Conservation (phyloP, 2,329 filamentous ascomycete species). For the Didymella lethalis region DNA sequence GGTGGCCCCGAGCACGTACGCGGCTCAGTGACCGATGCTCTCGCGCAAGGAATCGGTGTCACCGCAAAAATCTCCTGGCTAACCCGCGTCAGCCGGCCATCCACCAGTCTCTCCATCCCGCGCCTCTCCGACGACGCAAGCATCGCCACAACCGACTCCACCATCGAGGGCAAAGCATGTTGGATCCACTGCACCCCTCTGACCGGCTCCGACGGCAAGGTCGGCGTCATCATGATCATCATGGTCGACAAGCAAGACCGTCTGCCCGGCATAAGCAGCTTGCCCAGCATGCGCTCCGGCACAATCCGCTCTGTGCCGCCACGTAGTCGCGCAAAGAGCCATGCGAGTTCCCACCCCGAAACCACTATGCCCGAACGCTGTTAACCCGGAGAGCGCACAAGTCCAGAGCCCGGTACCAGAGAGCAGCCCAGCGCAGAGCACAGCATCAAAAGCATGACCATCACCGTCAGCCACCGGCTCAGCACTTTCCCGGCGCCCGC, state of each 20-base stretch:
- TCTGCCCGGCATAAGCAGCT: not conserved
- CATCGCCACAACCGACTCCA: slow-evolving; percentile 1
- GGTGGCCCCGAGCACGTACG: slow-evolving; percentile 60
- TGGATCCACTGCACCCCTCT: slow-evolving; percentile 81
- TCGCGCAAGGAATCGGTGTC: slow-evolving; percentile 72
- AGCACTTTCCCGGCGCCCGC: not conserved
- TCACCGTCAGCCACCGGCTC: not conserved
- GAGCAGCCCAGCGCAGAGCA: not conserved
- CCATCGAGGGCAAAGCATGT: slow-evolving; percentile 63
- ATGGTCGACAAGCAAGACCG: slow-evolving; percentile 69
- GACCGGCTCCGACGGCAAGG: slow-evolving; percentile 67
- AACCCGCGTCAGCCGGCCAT: slow-evolving; percentile 7
- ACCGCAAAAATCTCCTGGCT: slow-evolving; percentile 76
- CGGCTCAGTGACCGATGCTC: slow-evolving; percentile 62
- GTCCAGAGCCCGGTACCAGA: not conserved
- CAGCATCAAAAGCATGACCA: not conserved
- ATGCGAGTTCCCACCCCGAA: slow-evolving; percentile 3
- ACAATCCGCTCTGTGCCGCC: not conserved
- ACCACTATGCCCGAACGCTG: slow-evolving; percentile 5
- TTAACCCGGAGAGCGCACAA: not conserved
- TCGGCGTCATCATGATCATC: slow-evolving; percentile 79
- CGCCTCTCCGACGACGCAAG: slow-evolving; percentile 16
- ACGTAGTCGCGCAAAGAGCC: not conserved
- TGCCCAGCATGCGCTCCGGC: not conserved
- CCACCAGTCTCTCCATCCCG: not conserved